These are phyloP conservation scores for Colletotrichum tropicale DNA, from an alignment of 2,329 filamentous ascomycete genomes.

Conservation along the genomic window DNA sequence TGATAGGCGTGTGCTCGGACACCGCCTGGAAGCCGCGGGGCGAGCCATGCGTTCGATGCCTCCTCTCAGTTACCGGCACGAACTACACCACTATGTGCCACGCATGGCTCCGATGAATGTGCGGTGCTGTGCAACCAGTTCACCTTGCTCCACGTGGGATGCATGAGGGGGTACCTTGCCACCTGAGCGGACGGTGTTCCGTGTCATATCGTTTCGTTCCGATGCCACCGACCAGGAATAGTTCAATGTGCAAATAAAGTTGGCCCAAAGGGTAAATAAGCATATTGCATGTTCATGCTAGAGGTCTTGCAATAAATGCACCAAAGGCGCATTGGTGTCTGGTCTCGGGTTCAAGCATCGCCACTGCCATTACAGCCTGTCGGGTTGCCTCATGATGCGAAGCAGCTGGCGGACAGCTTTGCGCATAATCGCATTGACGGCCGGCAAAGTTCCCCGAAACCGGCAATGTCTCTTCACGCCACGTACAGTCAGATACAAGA, in stretches of 20 bases:
- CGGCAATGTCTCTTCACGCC: not conserved
- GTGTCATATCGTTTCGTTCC: not conserved
- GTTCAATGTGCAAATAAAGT: not conserved
- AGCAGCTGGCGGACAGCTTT: not conserved
- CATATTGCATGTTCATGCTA: not conserved
- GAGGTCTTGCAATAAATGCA: not conserved
- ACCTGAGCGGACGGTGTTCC: not conserved
- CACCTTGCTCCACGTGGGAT: not conserved
- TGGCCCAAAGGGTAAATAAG: not conserved
- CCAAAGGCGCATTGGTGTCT: not conserved
- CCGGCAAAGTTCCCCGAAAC: not conserved
- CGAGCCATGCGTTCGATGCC: not conserved
- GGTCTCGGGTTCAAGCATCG: not conserved
- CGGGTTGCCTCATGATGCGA: not conserved
- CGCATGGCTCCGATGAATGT: not conserved
- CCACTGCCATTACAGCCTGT: not conserved
- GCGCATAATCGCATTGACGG: not conserved
- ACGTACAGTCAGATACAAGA: not conserved
- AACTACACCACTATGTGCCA: not conserved
- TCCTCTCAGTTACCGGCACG: not conserved
- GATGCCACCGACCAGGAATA: not conserved
- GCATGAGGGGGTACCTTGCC: not conserved
- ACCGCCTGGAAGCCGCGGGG: not conserved
- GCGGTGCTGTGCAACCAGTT: not conserved
- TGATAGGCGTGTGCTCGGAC: not conserved